These are phyloP conservation scores for Xylaria sp. DNA, from an alignment of 2,329 filamentous ascomycete species.

Conservation along the genomic window DNA sequence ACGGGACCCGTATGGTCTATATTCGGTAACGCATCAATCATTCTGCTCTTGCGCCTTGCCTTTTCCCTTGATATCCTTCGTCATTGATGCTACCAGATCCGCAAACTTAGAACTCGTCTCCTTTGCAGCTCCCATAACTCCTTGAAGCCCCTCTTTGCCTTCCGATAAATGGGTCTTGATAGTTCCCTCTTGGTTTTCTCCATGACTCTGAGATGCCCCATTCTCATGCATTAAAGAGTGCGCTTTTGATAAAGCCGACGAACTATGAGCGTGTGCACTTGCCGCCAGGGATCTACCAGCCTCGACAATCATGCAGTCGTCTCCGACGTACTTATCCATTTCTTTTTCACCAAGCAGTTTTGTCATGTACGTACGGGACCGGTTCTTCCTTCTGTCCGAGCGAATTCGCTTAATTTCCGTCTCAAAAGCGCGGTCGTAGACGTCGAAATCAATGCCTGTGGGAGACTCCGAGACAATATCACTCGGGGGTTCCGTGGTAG, in stretches of 20 bases:
- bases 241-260: conserved; percentile 32
- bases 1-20: not conserved
- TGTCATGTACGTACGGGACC: conserved; percentile 61
- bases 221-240: conserved; percentile 34
- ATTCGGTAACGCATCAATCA: conserved; percentile 7
- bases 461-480: conserved; percentile 83
- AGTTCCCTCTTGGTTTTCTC: conserved; percentile 24
- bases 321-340: conserved; percentile 53
- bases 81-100: conserved; percentile 48
- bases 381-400: conserved; percentile 50
- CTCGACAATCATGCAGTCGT: conserved; percentile 53
- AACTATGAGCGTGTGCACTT: conserved; percentile 33
- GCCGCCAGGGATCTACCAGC: conserved; percentile 45
- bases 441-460: conserved; percentile 82
- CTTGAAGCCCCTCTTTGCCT: conserved; percentile 36
- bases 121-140: conserved; percentile 40
- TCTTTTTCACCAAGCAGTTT: conserved; percentile 60
- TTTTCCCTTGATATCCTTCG: conserved; percentile 43
- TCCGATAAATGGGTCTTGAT: conserved; percentile 18
- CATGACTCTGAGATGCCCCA: conserved; percentile 21
- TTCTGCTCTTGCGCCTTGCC: conserved; percentile 25
- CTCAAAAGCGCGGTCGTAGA: conserved; percentile 90
- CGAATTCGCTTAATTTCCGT: conserved; percentile 74
- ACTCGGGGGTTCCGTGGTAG: conserved; percentile 37
- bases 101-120: conserved; percentile 47